Conservation (phyloP, 106 monocot genomes). For the Agapanthus africanus region DNA sequence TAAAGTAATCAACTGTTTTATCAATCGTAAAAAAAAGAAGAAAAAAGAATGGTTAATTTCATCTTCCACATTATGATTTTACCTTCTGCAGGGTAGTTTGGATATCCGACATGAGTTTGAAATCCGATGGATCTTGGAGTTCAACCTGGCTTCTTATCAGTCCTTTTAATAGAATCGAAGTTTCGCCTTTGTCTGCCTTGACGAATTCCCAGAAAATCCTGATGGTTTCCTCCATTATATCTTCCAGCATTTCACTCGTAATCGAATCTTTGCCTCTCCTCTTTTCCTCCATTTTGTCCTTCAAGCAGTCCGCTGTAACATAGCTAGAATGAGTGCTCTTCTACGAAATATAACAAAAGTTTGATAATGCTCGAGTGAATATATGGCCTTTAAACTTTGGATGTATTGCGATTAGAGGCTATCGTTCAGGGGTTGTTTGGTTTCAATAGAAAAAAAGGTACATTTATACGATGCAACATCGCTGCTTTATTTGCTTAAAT, state of each 20-base stretch:
- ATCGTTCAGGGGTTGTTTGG: no score
- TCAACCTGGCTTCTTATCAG: constrained; percentile 38
- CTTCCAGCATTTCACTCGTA: constrained; percentile 46
- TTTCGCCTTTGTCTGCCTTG: constrained; percentile 65
- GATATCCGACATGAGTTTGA: constrained; percentile 33
- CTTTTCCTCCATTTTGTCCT: constrained; percentile 41
- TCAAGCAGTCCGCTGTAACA: constrained; percentile 62
- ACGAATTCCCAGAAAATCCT: constrained; percentile 74
- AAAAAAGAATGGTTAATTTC: no score
- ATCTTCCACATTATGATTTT: no score
- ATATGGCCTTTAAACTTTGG: no score
- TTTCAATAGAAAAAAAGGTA: no score
- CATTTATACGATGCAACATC: no score
- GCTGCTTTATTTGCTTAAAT: no score
- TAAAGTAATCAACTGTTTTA: not conserved
- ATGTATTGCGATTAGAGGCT: no score
- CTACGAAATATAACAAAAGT: not conserved
- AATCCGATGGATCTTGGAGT: constrained; percentile 63
- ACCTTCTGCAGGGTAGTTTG: constrained; percentile 64
- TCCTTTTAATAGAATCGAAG: constrained; percentile 46
- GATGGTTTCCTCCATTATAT: constrained; percentile 67
- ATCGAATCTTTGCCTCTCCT: constrained; percentile 24
- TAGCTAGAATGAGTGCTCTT: not conserved
- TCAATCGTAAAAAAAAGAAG: not conserved
- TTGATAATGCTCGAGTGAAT: no score